phyloP scores from a whole-genome alignment of 176 grass and related monocot genomes.

The Zizania latifolia region DNA sequence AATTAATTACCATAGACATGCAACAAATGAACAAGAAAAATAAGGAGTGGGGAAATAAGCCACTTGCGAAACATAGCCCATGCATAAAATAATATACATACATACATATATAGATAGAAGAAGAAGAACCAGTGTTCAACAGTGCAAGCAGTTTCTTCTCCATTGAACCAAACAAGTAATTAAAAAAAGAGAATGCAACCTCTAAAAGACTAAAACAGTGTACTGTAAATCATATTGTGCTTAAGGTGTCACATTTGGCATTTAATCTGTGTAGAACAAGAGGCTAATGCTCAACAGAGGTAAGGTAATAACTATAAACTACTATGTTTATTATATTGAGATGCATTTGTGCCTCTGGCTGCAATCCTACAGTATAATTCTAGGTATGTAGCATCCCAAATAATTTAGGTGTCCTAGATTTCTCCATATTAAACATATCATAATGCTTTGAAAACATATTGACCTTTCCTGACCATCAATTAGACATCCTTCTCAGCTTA shows the following conservation, averaged over 20 bases:
- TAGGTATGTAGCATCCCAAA: neutral
- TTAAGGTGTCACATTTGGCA: neutral
- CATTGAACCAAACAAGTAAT: neutral
- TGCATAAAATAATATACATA: too few relatives aligned
- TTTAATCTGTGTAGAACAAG: neutral
- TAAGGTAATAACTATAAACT: neutral
- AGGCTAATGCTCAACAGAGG: neutral
- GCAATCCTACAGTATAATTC: neutral
- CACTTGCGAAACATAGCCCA: constrained; percentile 3
- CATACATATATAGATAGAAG: too few relatives aligned
- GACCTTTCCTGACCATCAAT: neutral
- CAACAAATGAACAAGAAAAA: constrained; percentile 22
- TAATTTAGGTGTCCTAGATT: neutral
- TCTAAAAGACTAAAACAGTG: neutral
- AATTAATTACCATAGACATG: neutral
- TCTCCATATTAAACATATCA: neutral
- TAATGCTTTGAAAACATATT: neutral
- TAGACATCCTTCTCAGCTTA: neutral
- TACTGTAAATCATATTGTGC: neutral
- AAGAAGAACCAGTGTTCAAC: neutral
- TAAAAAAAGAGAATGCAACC: neutral
- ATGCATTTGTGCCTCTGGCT: constrained; percentile 3
- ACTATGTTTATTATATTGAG: neutral
- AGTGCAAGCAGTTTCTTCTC: neutral
- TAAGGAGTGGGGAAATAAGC: neutral